phyloP scores from a whole-genome alignment of 805 yeast species.

The Candida sakaeoensis region DNA sequence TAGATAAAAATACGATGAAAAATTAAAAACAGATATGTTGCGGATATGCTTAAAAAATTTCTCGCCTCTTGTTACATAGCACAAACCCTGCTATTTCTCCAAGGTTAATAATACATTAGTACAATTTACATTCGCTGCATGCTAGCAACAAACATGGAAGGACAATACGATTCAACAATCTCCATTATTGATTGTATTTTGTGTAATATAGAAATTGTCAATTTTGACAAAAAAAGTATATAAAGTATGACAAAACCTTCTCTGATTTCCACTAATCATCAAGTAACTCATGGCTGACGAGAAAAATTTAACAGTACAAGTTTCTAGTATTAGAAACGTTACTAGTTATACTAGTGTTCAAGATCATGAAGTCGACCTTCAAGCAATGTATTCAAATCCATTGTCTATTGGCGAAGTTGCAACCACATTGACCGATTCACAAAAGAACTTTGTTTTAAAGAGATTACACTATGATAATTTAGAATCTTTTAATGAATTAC shows the following conservation, averaged over 20 bases:
- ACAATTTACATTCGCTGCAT: too few species aligned
- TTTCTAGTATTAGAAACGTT: slow-evolving; percentile 9
- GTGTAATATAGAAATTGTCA: background rate
- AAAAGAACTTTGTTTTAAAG: slow-evolving; percentile 25
- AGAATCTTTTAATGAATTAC: slow-evolving; percentile 26
- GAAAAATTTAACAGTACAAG: background rate
- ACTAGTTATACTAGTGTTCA: slow-evolving; percentile 11
- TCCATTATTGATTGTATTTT: background rate
- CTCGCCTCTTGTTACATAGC: too few species aligned
- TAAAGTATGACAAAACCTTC: background rate
- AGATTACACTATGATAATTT: slow-evolving; percentile 24
- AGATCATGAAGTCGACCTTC: slow-evolving; percentile 14
- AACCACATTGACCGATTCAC: slow-evolving; percentile 19
- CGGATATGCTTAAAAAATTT: too few species aligned
- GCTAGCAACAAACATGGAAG: too few species aligned
- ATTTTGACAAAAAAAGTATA: background rate
- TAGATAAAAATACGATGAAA: background rate
- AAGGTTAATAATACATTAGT: too few species aligned
- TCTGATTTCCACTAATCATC: background rate
- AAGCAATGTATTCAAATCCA: slow-evolving; percentile 18
- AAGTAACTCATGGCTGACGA: background rate
- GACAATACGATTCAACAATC: background rate
- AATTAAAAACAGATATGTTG: background rate
- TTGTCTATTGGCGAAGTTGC: slow-evolving; percentile 22
- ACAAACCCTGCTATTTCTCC: too few species aligned